Percentiles rank a stretch among this genome's conserved stretches.
phyloP scores from a whole-genome alignment of 1,139 yeast genomes.

The Pichia sp. region DNA sequence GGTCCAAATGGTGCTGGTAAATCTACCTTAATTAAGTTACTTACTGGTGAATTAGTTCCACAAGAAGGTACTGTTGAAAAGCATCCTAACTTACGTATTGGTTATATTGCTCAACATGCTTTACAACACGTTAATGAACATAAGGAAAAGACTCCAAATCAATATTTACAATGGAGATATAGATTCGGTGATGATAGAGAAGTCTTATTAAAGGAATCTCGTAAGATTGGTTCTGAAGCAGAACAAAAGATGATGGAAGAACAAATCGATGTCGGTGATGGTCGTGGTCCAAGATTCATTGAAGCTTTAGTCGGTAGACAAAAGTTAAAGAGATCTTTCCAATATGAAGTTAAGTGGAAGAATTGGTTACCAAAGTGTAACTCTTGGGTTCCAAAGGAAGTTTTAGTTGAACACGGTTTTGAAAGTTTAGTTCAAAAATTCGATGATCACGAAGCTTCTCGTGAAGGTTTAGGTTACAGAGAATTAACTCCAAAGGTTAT shows the following conservation, averaged over 20 bases:
- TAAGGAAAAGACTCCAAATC: constrained; percentile 97
- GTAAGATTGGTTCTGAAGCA: constrained; percentile 75
- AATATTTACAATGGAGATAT: constrained; percentile 98
- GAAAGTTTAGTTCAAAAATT: constrained; percentile 86
- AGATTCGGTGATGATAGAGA: constrained; percentile 98
- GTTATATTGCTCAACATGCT: constrained; percentile 98
- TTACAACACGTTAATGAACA: constrained; percentile 96
- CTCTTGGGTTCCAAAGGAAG: constrained; percentile 89
- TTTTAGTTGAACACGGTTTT: constrained; percentile 77
- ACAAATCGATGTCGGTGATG: constrained; percentile 79
- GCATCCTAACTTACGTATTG: constrained; percentile 97
- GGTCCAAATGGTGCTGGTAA: constrained; percentile 99
- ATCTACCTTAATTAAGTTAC: constrained; percentile 87
- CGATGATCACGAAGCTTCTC: constrained; percentile 97
- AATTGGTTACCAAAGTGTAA: constrained; percentile 91
- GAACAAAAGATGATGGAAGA: constrained; percentile 79
- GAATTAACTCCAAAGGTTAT: constrained; percentile 89
- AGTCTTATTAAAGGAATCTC: constrained; percentile 87
- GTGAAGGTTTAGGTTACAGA: constrained; percentile 98
- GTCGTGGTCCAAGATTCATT: constrained; percentile 82
- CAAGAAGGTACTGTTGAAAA: constrained; percentile 89
- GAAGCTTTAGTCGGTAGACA: constrained; percentile 98
- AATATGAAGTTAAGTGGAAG: constrained; percentile 95
- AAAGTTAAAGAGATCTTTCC: constrained; percentile 94
- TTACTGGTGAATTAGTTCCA: constrained; percentile 91